phyloP scores from a whole-genome alignment of 768 basidiomycete species.

The Lentinula detonsa region DNA sequence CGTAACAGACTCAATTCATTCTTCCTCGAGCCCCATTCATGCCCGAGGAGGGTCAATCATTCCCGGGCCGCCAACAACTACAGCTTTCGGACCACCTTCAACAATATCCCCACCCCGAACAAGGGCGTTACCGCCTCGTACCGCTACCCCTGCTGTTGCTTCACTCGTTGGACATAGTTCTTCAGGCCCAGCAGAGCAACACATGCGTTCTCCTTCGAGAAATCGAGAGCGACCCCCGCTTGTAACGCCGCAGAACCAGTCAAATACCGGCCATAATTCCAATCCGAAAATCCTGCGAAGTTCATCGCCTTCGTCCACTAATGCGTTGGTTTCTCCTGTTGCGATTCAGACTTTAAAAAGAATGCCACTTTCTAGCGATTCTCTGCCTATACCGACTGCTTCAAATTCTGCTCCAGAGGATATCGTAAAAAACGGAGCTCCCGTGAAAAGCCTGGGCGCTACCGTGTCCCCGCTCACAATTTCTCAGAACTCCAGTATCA shows the following conservation, averaged over 20 bases:
- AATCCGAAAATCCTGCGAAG: neutral
- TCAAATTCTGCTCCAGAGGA: neutral
- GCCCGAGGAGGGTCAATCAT: constrained; percentile 13
- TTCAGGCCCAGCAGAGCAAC: constrained; percentile 9
- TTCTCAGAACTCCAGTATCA: neutral
- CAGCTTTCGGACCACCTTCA: constrained; percentile 14
- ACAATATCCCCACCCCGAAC: constrained; percentile 32
- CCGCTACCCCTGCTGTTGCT: neutral
- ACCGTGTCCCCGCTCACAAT: neutral
- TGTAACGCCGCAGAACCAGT: neutral
- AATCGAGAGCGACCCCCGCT: constrained; percentile 6
- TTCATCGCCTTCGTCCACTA: neutral
- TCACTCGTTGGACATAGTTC: constrained; percentile 15
- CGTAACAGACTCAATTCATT: constrained; percentile 12
- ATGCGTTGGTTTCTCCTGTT: neutral
- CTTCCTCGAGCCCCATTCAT: constrained; percentile 5
- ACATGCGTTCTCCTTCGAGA: constrained; percentile 4
- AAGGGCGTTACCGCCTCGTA: constrained; percentile 19
- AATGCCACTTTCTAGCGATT: neutral
- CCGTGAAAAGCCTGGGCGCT: neutral
- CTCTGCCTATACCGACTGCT: neutral
- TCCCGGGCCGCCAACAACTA: constrained; percentile 13
- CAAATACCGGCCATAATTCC: neutral
- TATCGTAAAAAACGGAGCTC: neutral
- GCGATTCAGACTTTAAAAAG: neutral